Percentiles rank a stretch among this genome's conserved stretches.
Evolutionary conservation across 768 basidiomycete species (phyloP).

Genomic region (Solioccasus polychromus): DNA sequence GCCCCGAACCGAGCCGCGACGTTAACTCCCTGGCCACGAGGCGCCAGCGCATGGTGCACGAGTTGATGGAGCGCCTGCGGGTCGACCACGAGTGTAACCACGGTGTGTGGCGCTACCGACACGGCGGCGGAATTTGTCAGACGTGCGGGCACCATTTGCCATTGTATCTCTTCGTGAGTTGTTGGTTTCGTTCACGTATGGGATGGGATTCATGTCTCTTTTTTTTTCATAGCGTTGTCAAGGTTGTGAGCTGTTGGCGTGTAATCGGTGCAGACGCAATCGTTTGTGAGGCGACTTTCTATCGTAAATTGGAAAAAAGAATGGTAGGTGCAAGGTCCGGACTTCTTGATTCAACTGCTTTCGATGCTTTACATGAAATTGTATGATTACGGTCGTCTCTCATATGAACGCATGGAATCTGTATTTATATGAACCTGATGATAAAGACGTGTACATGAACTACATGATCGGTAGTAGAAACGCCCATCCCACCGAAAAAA

Average conservation of each 20-base stretch:
- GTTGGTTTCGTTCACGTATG: not conserved
- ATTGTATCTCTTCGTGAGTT: constrained; percentile 49
- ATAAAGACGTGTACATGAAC: constrained; percentile 8
- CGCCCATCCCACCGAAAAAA: constrained; percentile 4
- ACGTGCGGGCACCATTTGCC: constrained; percentile 41
- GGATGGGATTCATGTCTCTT: not conserved
- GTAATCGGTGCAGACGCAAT: constrained; percentile 37
- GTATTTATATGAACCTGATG: too few relatives aligned
- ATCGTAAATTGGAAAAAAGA: too few relatives aligned
- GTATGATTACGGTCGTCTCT: too few relatives aligned
- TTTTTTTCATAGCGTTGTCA: constrained; percentile 28
- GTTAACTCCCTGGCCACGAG: too few relatives aligned
- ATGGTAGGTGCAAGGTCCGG: too few relatives aligned
- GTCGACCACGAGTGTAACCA: constrained; percentile 53
- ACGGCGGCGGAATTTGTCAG: constrained; percentile 46
- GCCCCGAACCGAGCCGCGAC: too few relatives aligned
- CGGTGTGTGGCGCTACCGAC: constrained; percentile 41
- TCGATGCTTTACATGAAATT: not conserved
- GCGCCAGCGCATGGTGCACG: constrained; percentile 24
- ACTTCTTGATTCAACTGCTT: too few relatives aligned
- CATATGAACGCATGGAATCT: too few relatives aligned
- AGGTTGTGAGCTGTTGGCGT: constrained; percentile 33
- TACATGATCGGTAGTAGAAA: constrained; percentile 11
- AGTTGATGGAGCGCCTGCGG: constrained; percentile 40
- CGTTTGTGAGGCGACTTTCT: constrained; percentile 22